These are phyloP conservation scores for Thymus mandschuricus DNA, from an alignment of 257 asterid species.

Conservation along the genomic window DNA sequence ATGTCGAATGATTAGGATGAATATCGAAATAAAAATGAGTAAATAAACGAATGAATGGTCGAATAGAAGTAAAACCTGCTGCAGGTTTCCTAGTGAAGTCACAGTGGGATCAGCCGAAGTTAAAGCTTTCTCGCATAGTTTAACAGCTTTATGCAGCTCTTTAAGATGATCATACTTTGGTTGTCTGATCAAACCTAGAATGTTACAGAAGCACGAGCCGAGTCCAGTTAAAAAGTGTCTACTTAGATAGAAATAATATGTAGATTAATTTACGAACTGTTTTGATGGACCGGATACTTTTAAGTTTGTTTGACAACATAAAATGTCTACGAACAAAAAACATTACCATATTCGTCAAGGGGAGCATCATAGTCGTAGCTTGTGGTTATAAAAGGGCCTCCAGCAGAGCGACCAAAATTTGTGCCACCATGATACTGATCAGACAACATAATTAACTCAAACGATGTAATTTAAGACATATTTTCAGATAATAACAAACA, in stretches of 20 bases:
- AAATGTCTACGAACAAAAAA: neutral
- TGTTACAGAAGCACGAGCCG: slow-evolving; percentile 20
- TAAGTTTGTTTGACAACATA: no score
- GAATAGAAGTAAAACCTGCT: slow-evolving; percentile 61
- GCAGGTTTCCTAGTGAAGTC: slow-evolving; percentile 85
- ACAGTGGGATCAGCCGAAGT: slow-evolving; percentile 81
- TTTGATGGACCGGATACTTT: no score
- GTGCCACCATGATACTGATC: slow-evolving; percentile 91
- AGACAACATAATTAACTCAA: slow-evolving; percentile 8
- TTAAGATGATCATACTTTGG: slow-evolving; percentile 92
- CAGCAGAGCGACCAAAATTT: slow-evolving; percentile 91
- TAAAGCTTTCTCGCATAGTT: slow-evolving; percentile 73
- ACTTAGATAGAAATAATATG: neutral
- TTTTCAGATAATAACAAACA: neutral
- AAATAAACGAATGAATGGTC: neutral
- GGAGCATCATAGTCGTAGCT: slow-evolving; percentile 98
- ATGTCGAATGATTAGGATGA: neutral
- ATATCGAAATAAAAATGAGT: neutral
- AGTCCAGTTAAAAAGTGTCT: neutral
- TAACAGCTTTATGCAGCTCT: slow-evolving; percentile 89
- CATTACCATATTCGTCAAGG: slow-evolving; percentile 78
- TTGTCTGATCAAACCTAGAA: slow-evolving; percentile 67
- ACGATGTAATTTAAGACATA: neutral
- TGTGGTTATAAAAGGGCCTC: slow-evolving; percentile 89
- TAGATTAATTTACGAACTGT: no score